Evolutionary conservation across 106 monocot genomes (phyloP).

Genomic region (Platanthera zijinensis): DNA sequence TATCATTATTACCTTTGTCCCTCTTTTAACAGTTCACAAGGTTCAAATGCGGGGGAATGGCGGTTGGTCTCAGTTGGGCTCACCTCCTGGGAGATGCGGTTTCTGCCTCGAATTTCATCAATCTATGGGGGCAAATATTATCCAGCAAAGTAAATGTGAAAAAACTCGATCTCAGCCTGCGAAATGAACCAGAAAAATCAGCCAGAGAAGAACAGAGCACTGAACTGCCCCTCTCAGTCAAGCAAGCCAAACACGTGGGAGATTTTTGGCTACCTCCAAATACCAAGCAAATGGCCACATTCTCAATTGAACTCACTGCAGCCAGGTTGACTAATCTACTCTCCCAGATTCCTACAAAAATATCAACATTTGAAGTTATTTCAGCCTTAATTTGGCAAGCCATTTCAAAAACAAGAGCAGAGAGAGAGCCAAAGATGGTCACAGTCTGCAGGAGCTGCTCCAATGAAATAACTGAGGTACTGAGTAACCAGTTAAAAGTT

Average conservation of each 20-base stretch:
- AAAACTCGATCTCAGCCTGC: slow-evolving; percentile 2
- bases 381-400: slow-evolving; percentile 61
- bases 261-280: slow-evolving; percentile 47
- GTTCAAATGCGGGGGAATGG: slow-evolving; percentile 76
- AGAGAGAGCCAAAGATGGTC: slow-evolving; percentile 33
- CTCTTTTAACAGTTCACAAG: slow-evolving; percentile 44
- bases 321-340: slow-evolving; percentile 26
- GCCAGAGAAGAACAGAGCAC: not conserved
- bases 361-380: slow-evolving; percentile 37
- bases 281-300: slow-evolving; percentile 33
- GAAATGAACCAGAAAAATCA: slow-evolving; percentile 1
- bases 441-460: slow-evolving; percentile 42
- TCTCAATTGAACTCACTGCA: slow-evolving; percentile 42
- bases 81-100: slow-evolving; percentile 67
- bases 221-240: slow-evolving; percentile 28
- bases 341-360: not conserved
- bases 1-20: not conserved
- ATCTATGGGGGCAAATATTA: slow-evolving; percentile 41
- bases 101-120: slow-evolving; percentile 46
- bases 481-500: slow-evolving; percentile 39
- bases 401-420: slow-evolving; percentile 42
- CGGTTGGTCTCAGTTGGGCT: slow-evolving; percentile 80
- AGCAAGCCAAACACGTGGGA: slow-evolving; percentile 34
- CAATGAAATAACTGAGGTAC: slow-evolving; percentile 4
- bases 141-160: slow-evolving; percentile 8